Evolutionary conservation across 345 rosid species (phyloP).

Genomic region (Hypericum perforatum): DNA sequence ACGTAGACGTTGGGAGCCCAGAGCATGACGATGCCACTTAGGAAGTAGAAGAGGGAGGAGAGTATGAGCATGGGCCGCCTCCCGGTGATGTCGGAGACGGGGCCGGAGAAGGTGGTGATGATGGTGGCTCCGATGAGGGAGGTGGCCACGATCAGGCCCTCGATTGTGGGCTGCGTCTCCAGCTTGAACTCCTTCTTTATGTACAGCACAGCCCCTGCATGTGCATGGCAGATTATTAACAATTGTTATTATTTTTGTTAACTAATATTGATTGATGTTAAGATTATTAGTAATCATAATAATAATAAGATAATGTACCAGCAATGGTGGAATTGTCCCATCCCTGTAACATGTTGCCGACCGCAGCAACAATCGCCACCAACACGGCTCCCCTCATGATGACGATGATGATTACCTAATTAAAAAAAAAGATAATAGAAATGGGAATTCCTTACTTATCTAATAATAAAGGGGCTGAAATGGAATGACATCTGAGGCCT

Average conservation of each 20-base stretch:
- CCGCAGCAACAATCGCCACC: slow-evolving; percentile 28
- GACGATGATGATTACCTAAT: too few species aligned
- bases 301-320: slow-evolving; percentile 21
- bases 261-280: too few species aligned
- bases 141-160: slow-evolving; percentile 38
- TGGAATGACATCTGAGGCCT: too few species aligned
- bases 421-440: too few species aligned
- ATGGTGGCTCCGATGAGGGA: slow-evolving; percentile 32
- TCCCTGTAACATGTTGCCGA: slow-evolving; percentile 38
- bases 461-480: too few species aligned
- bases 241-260: too few species aligned
- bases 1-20: slow-evolving; percentile 40
- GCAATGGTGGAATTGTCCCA: slow-evolving; percentile 42
- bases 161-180: slow-evolving; percentile 27
- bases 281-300: too few species aligned
- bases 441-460: too few species aligned
- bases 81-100: slow-evolving; percentile 26
- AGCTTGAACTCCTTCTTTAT: slow-evolving; percentile 35
- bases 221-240: too few species aligned
- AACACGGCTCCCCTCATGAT: slow-evolving; percentile 32
- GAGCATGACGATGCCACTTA: slow-evolving; percentile 31
- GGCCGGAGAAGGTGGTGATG: slow-evolving; percentile 33
- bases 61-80: slow-evolving; percentile 34
- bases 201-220: slow-evolving; percentile 31
- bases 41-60: slow-evolving; percentile 28